Evolutionary conservation across 805 yeast species (phyloP), one percentile per base, ranked within the genome.

Genomic region (Candida golubevii): DNA sequence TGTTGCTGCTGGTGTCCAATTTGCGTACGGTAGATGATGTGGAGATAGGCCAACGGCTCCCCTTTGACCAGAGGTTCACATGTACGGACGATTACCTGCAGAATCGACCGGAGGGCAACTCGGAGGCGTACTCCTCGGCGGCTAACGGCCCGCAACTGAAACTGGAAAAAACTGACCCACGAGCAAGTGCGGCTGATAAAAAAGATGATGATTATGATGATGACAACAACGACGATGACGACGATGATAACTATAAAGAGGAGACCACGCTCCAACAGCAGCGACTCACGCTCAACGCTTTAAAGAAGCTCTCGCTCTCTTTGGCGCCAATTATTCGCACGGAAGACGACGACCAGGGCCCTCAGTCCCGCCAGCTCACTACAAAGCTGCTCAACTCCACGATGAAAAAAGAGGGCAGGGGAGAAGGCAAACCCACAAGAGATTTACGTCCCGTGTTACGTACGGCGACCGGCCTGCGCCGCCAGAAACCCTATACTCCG

Each of bases 261-360:
- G 73, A 69, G 36, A 62, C 66, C 26, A 59, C 65, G 14, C 46
- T 66, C 15, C 73, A 69, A 54, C 75, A 70, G 52, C 74, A 70
- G 50, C 62, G 59, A 41, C 57, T 71, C 42, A 71, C 76, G 12
- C 53, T 69, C 29, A 68, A 69, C 48, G 76, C 76, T 8, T 58
- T 71, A 41, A 70, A 69, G 46, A 71, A 69, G 48, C 58, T 71
- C 46, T 65, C 69, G 44, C 60, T 71, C 38, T 66, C 71, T 12
- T 73, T 73, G 7, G 64, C 70, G 50, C 72, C 72, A 9, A 62
- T 64, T 8, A 55, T 57, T 6, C 61, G 65, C 36, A 40, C 53
- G 6, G 69, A 65, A 14, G 61, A 59, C 36, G 57, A 53, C 26
- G 56, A 48, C 14, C 45, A 38, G 26, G 52, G 43, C 26, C 42